These are phyloP conservation scores for Persicaria maculosa DNA, from an alignment of 148 eudicot species.

Conservation along the genomic window DNA sequence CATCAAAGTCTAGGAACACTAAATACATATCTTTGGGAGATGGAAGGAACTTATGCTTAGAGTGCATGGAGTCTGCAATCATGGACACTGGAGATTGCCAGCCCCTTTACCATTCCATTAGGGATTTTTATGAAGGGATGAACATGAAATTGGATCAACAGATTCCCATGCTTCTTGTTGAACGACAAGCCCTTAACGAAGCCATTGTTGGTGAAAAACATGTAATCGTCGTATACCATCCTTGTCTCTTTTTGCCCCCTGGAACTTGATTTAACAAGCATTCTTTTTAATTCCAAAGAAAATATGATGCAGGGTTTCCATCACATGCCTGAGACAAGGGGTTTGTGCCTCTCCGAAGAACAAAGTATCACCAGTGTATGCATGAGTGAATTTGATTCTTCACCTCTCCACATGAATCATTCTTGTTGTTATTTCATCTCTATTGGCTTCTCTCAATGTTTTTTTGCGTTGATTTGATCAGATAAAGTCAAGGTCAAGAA, in stretches of 20 bases:
- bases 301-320: constrained; percentile 62
- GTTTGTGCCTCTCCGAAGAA: constrained; percentile 97
- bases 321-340: constrained; percentile 99
- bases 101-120: constrained; percentile 85
- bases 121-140: constrained; percentile 97
- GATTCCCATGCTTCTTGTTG: constrained; percentile 95
- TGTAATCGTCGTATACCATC: constrained; percentile 27
- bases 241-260: not conserved
- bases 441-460: too few species aligned
- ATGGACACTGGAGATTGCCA: constrained; percentile 99
- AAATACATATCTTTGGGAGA: constrained; percentile 78
- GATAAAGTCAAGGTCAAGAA: constrained; percentile 74
- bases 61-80: constrained; percentile 94
- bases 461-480: constrained; percentile 22
- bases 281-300: not conserved
- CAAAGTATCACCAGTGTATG: constrained; percentile 92
- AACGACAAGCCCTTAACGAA: constrained; percentile 95
- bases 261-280: not conserved
- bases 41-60: constrained; percentile 84
- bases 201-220: constrained; percentile 97
- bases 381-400: not conserved
- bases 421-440: not conserved
- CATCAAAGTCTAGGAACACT: constrained; percentile 53
- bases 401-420: not conserved
- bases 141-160: constrained; percentile 92